Percentiles rank a stretch among this genome's conserved stretches.
Conservation (phyloP, 2,329 filamentous ascomycete species). For the Colletotrichum orbiculare region DNA sequence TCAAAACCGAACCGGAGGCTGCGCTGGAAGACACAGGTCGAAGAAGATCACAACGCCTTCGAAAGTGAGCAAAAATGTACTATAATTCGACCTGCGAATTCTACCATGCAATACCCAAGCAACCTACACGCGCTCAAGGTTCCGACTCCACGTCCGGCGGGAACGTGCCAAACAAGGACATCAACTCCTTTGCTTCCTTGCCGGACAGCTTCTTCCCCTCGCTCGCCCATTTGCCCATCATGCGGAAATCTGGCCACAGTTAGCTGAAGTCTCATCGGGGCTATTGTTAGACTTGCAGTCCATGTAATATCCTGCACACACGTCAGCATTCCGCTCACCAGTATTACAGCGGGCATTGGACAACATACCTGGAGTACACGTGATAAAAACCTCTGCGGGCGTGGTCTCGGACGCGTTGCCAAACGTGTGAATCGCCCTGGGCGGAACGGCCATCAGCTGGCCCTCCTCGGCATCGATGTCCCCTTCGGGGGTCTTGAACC, state of each 20-base stretch:
- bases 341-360: not conserved
- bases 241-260: conserved; percentile 46
- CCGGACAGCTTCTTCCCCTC: conserved; percentile 42
- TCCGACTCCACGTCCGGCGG: conserved; percentile 49
- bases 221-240: conserved; percentile 44
- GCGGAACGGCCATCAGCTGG: conserved; percentile 49
- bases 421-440: conserved; percentile 49
- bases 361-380: conserved; percentile 46
- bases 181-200: conserved; percentile 45
- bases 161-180: conserved; percentile 51
- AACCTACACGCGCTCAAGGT: conserved; percentile 35
- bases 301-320: conserved; percentile 46
- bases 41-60: conserved; percentile 38
- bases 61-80: not conserved
- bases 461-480: conserved; percentile 44
- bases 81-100: too few relatives aligned
- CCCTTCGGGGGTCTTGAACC: conserved; percentile 48
- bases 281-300: conserved; percentile 44
- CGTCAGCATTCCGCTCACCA: conserved; percentile 19
- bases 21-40: too few relatives aligned
- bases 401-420: conserved; percentile 47
- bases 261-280: not conserved
- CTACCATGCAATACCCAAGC: not conserved
- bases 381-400: conserved; percentile 50
- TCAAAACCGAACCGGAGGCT: not conserved